Percentiles rank a stretch among this genome's conserved stretches.
phyloP scores from a whole-genome alignment of 1,284 basidiomycete genomes.

The Ganoderma multipileum region DNA sequence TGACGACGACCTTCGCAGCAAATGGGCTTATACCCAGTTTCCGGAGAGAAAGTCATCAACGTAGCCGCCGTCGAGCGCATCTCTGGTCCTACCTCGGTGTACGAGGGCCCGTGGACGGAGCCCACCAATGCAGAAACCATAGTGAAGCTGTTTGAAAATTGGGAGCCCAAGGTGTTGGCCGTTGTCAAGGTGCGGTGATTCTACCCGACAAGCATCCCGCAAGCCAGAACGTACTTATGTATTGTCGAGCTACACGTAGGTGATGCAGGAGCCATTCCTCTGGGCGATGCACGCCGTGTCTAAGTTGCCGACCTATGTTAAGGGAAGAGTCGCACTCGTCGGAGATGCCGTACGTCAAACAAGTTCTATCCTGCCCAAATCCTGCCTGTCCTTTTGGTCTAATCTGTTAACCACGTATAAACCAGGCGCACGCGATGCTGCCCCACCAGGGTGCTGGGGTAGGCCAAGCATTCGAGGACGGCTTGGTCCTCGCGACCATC shows the following conservation, averaged over 20 bases:
- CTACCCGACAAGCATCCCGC: not conserved
- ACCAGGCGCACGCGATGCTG: constrained; percentile 33
- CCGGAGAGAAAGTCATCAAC: constrained; percentile 28
- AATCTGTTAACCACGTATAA: too few species aligned
- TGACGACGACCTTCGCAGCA: too few species aligned
- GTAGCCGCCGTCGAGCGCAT: constrained; percentile 31
- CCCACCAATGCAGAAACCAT: constrained; percentile 31
- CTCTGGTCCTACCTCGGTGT: constrained; percentile 26
- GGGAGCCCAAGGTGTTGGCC: constrained; percentile 36
- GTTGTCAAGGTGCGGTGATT: constrained; percentile 25
- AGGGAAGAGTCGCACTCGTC: constrained; percentile 36
- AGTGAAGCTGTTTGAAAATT: constrained; percentile 27
- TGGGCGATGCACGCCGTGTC: constrained; percentile 37
- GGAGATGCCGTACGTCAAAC: constrained; percentile 39
- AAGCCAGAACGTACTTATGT: too few species aligned
- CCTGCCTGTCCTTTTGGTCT: constrained; percentile 31
- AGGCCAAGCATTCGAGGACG: constrained; percentile 46
- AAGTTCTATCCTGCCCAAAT: constrained; percentile 37
- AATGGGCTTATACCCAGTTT: constrained; percentile 19
- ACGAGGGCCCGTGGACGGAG: constrained; percentile 34
- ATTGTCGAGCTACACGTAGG: not conserved
- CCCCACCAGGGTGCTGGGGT: constrained; percentile 47
- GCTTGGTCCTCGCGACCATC: constrained; percentile 37
- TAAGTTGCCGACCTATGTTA: constrained; percentile 35
- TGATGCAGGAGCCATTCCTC: constrained; percentile 6